Evolutionary conservation across 257 asterid species (phyloP).

Genomic region (Coffea canephora): DNA sequence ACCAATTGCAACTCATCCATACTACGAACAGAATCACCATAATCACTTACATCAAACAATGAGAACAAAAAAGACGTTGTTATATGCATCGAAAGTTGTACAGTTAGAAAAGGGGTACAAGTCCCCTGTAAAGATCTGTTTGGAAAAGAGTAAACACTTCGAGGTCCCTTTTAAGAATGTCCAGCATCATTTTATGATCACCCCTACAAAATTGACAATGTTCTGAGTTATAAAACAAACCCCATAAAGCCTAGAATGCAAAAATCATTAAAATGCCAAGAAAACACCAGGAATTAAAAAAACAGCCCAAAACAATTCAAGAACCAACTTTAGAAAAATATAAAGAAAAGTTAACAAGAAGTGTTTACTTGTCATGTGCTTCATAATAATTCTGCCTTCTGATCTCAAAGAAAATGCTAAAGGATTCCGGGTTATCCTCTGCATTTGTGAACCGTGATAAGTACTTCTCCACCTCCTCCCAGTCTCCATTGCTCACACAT

Average conservation of each 20-base stretch:
- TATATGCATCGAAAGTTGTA: slow-evolving; percentile 39
- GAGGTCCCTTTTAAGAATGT: slow-evolving; percentile 52
- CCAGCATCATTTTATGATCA: slow-evolving; percentile 50
- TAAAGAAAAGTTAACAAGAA: neutral
- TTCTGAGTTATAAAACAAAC: neutral
- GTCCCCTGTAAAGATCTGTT: slow-evolving; percentile 42
- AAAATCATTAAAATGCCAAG: too few species aligned
- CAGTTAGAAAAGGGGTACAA: slow-evolving; percentile 44
- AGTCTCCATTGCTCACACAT: slow-evolving; percentile 47
- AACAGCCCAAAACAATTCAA: too few species aligned
- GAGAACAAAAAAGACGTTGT: neutral
- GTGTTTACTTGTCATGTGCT: slow-evolving; percentile 51
- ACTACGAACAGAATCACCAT: neutral
- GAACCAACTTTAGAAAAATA: too few species aligned
- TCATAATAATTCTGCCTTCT: slow-evolving; percentile 61
- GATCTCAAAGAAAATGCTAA: slow-evolving; percentile 55
- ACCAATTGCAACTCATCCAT: neutral
- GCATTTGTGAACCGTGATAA: slow-evolving; percentile 53
- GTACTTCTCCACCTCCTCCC: slow-evolving; percentile 60
- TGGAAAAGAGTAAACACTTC: slow-evolving; percentile 38
- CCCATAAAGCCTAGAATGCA: too few species aligned
- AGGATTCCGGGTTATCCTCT: slow-evolving; percentile 56
- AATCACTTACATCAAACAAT: slow-evolving; percentile 17
- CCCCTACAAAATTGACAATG: slow-evolving; percentile 22
- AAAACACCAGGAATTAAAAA: neutral